Percentiles rank a stretch among this genome's conserved stretches.
phyloP scores from a whole-genome alignment of 495 filamentous ascomycete species.

The Aspergillus indologenus region DNA sequence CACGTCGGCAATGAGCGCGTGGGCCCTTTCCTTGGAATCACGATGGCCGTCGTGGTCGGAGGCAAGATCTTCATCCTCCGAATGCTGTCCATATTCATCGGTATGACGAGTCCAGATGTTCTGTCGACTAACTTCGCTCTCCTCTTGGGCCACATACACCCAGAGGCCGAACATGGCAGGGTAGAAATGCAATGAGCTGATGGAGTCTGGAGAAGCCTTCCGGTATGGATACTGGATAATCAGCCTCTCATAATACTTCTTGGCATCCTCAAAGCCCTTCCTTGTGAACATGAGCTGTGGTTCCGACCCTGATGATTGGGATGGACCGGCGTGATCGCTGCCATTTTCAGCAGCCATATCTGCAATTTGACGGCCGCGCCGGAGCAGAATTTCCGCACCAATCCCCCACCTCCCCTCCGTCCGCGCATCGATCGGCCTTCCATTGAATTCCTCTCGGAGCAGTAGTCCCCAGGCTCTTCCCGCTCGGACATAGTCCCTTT shows the following conservation, averaged over 20 bases:
- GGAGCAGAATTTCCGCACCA: slow-evolving; percentile 64
- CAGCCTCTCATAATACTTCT: slow-evolving; percentile 63
- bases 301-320: not conserved
- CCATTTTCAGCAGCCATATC: slow-evolving; percentile 8
- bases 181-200: slow-evolving; percentile 58
- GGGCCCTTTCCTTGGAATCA: slow-evolving; percentile 16
- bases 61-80: slow-evolving; percentile 30
- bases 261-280: slow-evolving; percentile 54
- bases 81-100: slow-evolving; percentile 23
- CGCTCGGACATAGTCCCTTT: slow-evolving; percentile 60
- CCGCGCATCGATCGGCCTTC: slow-evolving; percentile 53
- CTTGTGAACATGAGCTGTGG: slow-evolving; percentile 37
- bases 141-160: slow-evolving; percentile 57
- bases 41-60: slow-evolving; percentile 17
- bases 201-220: slow-evolving; percentile 38
- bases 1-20: slow-evolving; percentile 23
- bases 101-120: slow-evolving; percentile 21
- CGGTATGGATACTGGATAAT: slow-evolving; percentile 64
- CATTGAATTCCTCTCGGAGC: slow-evolving; percentile 52
- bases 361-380: slow-evolving; percentile 31
- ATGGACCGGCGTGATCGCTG: not conserved
- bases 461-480: slow-evolving; percentile 63
- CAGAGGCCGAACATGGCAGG: slow-evolving; percentile 66
- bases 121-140: slow-evolving; percentile 38
- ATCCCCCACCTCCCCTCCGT: slow-evolving; percentile 61